phyloP scores from a whole-genome alignment of 371 early-diverging fungal genomes.

The Pancytospora philotis region DNA sequence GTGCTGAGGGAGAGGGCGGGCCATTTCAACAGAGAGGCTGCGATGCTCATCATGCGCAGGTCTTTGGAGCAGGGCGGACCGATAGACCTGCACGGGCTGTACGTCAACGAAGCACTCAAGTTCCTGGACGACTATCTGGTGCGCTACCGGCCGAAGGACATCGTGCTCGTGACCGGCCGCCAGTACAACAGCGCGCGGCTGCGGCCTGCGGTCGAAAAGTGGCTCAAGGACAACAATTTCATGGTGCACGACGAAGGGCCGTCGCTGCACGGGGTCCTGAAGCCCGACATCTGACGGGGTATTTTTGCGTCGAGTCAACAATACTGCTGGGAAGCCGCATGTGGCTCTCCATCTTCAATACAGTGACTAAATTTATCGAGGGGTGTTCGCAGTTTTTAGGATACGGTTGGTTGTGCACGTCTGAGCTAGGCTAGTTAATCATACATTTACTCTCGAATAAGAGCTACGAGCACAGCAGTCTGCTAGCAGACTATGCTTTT shows the following conservation, averaged over 20 bases:
- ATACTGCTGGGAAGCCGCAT: too few species aligned
- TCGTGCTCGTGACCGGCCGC: conserved; percentile 16
- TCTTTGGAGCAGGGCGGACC: neutral
- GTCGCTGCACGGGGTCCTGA: neutral
- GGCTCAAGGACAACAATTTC: conserved; percentile 21
- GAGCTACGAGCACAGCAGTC: too few species aligned
- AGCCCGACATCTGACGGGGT: neutral
- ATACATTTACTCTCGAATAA: too few species aligned
- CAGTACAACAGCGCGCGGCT: neutral
- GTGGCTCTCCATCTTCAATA: too few species aligned
- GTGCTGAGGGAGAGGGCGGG: conserved; percentile 13
- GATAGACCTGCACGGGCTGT: conserved; percentile 22
- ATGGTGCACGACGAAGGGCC: conserved; percentile 7
- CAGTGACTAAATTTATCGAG: too few species aligned
- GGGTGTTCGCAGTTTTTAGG: too few species aligned
- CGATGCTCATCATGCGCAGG: conserved; percentile 7
- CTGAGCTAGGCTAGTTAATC: too few species aligned
- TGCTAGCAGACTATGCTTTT: too few species aligned
- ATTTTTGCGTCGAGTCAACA: too few species aligned
- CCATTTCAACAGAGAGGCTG: conserved; percentile 12
- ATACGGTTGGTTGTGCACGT: too few species aligned
- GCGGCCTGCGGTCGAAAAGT: conserved; percentile 15
- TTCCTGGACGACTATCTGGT: conserved; percentile 28
- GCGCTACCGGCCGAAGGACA: conserved; percentile 1
- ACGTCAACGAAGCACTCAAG: conserved; percentile 4